Evolutionary conservation across 2,329 filamentous ascomycete genomes (phyloP).

Genomic region (Nemania sp.): DNA sequence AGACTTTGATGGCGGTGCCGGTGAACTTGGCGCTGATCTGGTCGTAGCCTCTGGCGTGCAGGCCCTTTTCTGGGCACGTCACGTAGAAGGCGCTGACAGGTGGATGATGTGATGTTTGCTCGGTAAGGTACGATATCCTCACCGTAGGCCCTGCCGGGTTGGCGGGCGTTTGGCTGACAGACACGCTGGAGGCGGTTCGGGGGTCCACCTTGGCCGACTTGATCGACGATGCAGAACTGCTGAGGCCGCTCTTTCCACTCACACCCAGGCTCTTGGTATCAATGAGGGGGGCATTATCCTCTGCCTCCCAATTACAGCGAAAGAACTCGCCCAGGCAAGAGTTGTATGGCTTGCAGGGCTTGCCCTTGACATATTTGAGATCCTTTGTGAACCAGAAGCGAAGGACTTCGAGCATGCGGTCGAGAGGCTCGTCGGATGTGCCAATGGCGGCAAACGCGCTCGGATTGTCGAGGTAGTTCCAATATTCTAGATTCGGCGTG

Average conservation of each 20-base stretch:
- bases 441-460: slow-evolving; percentile 85
- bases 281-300: slow-evolving; percentile 74
- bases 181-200: slow-evolving; percentile 54
- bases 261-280: slow-evolving; percentile 49
- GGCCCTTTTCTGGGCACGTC: slow-evolving; percentile 87
- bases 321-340: slow-evolving; percentile 97
- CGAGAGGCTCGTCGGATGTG: slow-evolving; percentile 86
- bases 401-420: slow-evolving; percentile 91
- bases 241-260: slow-evolving; percentile 40
- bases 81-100: slow-evolving; percentile 96
- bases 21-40: slow-evolving; percentile 98
- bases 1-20: slow-evolving; percentile 89
- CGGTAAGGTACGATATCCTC: slow-evolving; percentile 90
- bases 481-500: slow-evolving; percentile 96
- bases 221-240: slow-evolving; percentile 52
- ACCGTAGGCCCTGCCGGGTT: slow-evolving; percentile 58
- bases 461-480: slow-evolving; percentile 95
- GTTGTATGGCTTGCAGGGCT: slow-evolving; percentile 99
- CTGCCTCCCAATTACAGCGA: slow-evolving; percentile 94
- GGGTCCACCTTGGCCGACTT: slow-evolving; percentile 50
- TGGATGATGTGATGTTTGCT: slow-evolving; percentile 97
- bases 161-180: slow-evolving; percentile 54
- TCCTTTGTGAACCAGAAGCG: slow-evolving; percentile 99
- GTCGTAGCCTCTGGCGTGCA: slow-evolving; percentile 88
- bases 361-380: slow-evolving; percentile 97